Evolutionary conservation across 2,329 filamentous ascomycete species (phyloP), one percentile per base, ranked within the genome.

Genomic region (Colletotrichum chrysophilum): DNA sequence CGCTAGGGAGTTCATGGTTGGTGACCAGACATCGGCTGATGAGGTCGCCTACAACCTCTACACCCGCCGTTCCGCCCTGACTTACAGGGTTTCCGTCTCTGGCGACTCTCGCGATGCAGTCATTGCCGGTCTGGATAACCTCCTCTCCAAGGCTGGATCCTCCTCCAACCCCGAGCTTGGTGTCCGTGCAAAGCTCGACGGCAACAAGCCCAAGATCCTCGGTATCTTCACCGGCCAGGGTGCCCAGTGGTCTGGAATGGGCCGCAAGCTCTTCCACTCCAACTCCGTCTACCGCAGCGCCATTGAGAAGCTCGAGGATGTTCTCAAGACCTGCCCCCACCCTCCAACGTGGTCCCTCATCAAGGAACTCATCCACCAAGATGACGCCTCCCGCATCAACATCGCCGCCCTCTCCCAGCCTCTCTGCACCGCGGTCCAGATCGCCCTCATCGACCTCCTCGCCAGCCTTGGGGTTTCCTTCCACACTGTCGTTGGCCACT

Each of bases 141-240:
- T 76, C 16, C 71, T 76, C 21, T 38, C 66, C 12, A 76, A 76
- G 55, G 71, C 58, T 9, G 66, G 71, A 5, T 64, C 70, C 4
- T 66, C 71, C 14, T 16, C 74, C 13, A 75, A 48, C 56, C 71
- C 66, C 12, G 74, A 76, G 55, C 71, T 76, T 16, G 74, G 74
- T 13, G 62, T 75, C 6, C 74, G 74, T 30, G 66, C 74, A 24
- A 76, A 76, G 61, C 43, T 75, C n/a, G 66, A 70, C 12, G 71
- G 74, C 60, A 68, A 55, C 52, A 52, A 70, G 55, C 48, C 62
- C 66, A 76, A 75, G 62, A 77, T 80, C 13, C 74, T 81, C 24
- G 80, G 79, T 2, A 76, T 84, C n/a, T 84, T 84, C 74, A 84
- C 83, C 2, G 83, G 83, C 2, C 83, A 84, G 62, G 83, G 83